phyloP scores from a whole-genome alignment of 179 eudicot species.

The Corrigiola litoralis region DNA sequence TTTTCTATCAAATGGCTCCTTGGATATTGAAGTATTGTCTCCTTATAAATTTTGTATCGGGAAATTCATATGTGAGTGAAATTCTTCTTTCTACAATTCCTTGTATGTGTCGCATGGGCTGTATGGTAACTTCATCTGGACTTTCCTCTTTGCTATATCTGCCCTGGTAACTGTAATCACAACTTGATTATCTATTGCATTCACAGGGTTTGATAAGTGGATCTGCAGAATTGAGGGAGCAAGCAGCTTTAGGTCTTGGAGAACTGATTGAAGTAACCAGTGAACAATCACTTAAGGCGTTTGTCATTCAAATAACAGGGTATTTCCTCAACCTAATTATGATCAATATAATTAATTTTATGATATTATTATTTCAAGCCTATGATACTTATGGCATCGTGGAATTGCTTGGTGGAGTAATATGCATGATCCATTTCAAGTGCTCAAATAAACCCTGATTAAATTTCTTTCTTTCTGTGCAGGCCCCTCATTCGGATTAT shows the following conservation, averaged over 20 bases:
- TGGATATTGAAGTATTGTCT: too few relatives aligned
- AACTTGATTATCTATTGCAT: neutral
- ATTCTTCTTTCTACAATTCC: too few relatives aligned
- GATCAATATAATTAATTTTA: too few relatives aligned
- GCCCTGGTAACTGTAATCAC: neutral
- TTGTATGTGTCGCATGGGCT: too few relatives aligned
- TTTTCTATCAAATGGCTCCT: too few relatives aligned
- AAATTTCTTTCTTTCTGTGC: constrained; percentile 21
- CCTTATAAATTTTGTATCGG: too few relatives aligned
- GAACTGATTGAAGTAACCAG: constrained; percentile 96
- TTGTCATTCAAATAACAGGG: constrained; percentile 97
- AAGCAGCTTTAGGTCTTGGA: constrained; percentile 97
- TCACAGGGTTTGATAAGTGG: constrained; percentile 88
- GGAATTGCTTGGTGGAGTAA: neutral
- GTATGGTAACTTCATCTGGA: too few relatives aligned
- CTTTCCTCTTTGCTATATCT: neutral
- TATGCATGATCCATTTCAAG: neutral
- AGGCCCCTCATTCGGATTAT: constrained; percentile 96
- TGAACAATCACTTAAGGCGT: constrained; percentile 73
- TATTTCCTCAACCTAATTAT: too few relatives aligned
- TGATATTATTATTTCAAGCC: too few relatives aligned
- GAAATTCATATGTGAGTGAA: too few relatives aligned
- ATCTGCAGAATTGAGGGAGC: constrained; percentile 94
- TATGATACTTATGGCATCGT: too few relatives aligned
- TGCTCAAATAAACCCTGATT: neutral